phyloP scores from a whole-genome alignment of 2,329 filamentous ascomycete species.

The Monosporascus sp. region DNA sequence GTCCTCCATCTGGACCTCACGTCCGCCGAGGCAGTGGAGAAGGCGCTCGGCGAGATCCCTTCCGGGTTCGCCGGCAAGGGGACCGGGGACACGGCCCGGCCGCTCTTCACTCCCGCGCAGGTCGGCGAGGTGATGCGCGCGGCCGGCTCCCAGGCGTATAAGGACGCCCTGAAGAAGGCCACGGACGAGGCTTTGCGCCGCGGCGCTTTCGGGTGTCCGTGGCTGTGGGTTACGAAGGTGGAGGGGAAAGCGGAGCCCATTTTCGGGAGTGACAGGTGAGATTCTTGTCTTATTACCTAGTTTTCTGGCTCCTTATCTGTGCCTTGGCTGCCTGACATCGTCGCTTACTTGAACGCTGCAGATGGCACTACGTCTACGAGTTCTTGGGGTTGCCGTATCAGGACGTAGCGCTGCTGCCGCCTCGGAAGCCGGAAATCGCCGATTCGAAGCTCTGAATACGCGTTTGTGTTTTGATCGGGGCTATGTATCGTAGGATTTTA shows the following conservation, averaged over 20 bases:
- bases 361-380: slow-evolving; percentile 64
- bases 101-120: slow-evolving; percentile 46
- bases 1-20: slow-evolving; percentile 16
- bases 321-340: not conserved
- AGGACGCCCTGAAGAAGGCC: slow-evolving; percentile 42
- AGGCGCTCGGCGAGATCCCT: slow-evolving; percentile 12
- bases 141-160: slow-evolving; percentile 40
- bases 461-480: too few species aligned
- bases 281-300: slow-evolving; percentile 2
- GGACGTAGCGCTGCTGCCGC: slow-evolving; percentile 42
- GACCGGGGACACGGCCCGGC: slow-evolving; percentile 13
- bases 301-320: not conserved
- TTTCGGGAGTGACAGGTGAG: slow-evolving; percentile 68
- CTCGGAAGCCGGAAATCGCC: slow-evolving; percentile 11
- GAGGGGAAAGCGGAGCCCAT: slow-evolving; percentile 60
- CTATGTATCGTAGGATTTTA: too few species aligned
- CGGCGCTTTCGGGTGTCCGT: slow-evolving; percentile 73
- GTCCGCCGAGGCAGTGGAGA: slow-evolving; percentile 6
- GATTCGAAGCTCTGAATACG: slow-evolving; percentile 27
- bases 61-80: slow-evolving; percentile 1
- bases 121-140: slow-evolving; percentile 51
- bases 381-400: slow-evolving; percentile 58
- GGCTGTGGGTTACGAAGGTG: slow-evolving; percentile 62
- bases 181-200: slow-evolving; percentile 57
- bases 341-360: slow-evolving; percentile 18